These are phyloP conservation scores for Picochlorum costavermella DNA, from an alignment of 139 green algal genomes.

Conservation along the genomic window DNA sequence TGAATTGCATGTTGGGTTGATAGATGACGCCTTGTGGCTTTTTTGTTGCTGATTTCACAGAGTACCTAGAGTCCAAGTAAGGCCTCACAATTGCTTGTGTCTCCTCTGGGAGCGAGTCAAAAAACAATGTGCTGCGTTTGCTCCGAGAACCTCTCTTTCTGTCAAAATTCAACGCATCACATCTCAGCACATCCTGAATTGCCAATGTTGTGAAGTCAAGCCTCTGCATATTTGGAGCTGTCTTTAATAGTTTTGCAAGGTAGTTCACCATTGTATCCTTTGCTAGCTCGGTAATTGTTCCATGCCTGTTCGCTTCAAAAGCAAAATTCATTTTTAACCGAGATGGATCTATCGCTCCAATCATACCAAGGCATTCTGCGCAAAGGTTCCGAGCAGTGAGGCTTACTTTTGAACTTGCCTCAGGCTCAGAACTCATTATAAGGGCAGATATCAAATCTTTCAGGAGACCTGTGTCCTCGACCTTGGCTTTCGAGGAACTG, in stretches of 20 bases:
- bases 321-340: slow-evolving; percentile 32
- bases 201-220: slow-evolving; percentile 68
- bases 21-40: background rate
- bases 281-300: slow-evolving; percentile 23
- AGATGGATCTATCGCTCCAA: slow-evolving; percentile 72
- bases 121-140: slow-evolving; percentile 17
- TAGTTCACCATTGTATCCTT: slow-evolving; percentile 43
- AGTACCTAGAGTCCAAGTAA: slow-evolving; percentile 44
- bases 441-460: slow-evolving; percentile 45
- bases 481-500: slow-evolving; percentile 9
- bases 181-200: slow-evolving; percentile 60
- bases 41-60: background rate
- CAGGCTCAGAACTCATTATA: slow-evolving; percentile 61
- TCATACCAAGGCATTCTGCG: slow-evolving; percentile 66
- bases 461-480: slow-evolving; percentile 27
- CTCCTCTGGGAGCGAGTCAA: background rate
- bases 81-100: slow-evolving; percentile 35
- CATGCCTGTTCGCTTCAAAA: background rate
- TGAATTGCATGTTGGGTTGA: slow-evolving; percentile 34
- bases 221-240: slow-evolving; percentile 50
- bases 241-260: slow-evolving; percentile 72
- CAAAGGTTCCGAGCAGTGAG: slow-evolving; percentile 39
- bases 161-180: background rate
- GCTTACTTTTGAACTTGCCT: slow-evolving; percentile 12
- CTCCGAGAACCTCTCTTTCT: slow-evolving; percentile 5